Percentiles rank a stretch among this genome's conserved stretches.
Evolutionary conservation across 2,329 filamentous ascomycete species (phyloP).

Genomic region (Chrysoporthe cubensis): DNA sequence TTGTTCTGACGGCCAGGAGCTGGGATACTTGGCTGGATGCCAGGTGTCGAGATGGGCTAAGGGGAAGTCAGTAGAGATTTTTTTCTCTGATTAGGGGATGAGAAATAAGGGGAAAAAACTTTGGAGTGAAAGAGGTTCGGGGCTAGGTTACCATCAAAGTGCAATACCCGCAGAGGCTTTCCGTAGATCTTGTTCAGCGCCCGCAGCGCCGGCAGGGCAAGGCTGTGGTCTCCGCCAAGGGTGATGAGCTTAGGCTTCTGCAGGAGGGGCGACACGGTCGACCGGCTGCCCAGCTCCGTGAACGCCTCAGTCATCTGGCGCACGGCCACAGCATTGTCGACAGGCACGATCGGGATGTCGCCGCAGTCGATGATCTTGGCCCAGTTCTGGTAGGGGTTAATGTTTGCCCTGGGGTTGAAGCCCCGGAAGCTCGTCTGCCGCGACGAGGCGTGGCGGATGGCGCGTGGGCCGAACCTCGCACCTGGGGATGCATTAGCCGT

Average conservation of each 20-base stretch:
- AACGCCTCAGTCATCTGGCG: conserved; percentile 85
- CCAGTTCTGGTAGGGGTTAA: conserved; percentile 85
- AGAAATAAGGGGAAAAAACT: not conserved
- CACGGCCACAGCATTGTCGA: conserved; percentile 82
- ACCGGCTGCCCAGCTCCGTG: conserved; percentile 61
- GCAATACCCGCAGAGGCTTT: conserved; percentile 68
- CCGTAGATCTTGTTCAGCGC: conserved; percentile 67
- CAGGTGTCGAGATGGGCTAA: conserved; percentile 77
- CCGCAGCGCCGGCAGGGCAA: conserved; percentile 70
- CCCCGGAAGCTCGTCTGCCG: conserved; percentile 80
- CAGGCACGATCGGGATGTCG: conserved; percentile 84
- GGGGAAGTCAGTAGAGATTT: conserved; percentile 21
- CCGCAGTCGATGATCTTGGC: conserved; percentile 85
- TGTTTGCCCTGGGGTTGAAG: conserved; percentile 78
- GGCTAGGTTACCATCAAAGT: conserved; percentile 64
- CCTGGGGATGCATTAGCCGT: conserved; percentile 41
- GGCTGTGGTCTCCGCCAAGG: conserved; percentile 74
- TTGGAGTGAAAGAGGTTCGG: conserved; percentile 19
- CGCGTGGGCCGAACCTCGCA: conserved; percentile 83
- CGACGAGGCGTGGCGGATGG: conserved; percentile 81
- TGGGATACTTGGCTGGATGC: conserved; percentile 81
- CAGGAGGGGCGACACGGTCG: conserved; percentile 40
- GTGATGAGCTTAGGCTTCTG: conserved; percentile 64
- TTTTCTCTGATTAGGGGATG: not conserved
- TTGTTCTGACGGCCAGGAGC: conserved; percentile 71